phyloP scores from a whole-genome alignment of 352 stramenopile species.

The Pythium dissimile region DNA sequence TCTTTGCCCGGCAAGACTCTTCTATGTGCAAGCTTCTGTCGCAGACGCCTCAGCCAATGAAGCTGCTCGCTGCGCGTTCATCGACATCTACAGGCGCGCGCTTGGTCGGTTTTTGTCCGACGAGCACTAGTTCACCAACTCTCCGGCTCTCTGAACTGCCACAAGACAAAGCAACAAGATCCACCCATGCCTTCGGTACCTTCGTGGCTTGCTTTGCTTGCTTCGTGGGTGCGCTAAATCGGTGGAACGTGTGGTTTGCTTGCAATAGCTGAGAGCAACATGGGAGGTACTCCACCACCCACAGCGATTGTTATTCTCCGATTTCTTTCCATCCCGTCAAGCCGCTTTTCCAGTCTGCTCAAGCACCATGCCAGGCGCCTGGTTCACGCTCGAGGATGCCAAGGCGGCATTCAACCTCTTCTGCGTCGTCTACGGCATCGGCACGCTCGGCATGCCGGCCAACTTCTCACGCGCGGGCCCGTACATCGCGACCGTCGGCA shows the following conservation, averaged over 20 bases:
- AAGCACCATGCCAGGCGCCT: constrained; percentile 14
- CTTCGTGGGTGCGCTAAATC: too few relatives aligned
- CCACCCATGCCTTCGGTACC: too few relatives aligned
- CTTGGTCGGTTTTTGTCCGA: background rate
- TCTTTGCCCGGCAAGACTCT: background rate
- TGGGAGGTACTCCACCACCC: too few relatives aligned
- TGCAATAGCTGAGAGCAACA: too few relatives aligned
- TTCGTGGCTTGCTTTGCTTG: too few relatives aligned
- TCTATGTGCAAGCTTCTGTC: constrained; percentile 3
- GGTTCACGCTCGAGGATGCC: constrained; percentile 52
- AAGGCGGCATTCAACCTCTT: constrained; percentile 63
- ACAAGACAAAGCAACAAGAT: too few relatives aligned
- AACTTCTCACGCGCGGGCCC: constrained; percentile 67
- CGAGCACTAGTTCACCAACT: background rate
- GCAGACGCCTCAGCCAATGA: constrained; percentile 3
- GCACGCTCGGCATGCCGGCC: constrained; percentile 63
- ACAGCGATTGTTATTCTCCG: constrained; percentile 7
- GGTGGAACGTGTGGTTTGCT: too few relatives aligned
- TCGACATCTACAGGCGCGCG: background rate
- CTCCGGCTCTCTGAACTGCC: constrained; percentile 3
- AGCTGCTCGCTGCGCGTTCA: background rate
- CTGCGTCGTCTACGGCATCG: constrained; percentile 66
- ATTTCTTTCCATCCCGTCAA: constrained; percentile 11
- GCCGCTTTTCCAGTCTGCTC: background rate
- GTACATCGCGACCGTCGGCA: constrained; percentile 37